Base-by-base conservation (phyloP, 2,329 filamentous ascomycete species). In the Aspergillus ruber region DNA sequence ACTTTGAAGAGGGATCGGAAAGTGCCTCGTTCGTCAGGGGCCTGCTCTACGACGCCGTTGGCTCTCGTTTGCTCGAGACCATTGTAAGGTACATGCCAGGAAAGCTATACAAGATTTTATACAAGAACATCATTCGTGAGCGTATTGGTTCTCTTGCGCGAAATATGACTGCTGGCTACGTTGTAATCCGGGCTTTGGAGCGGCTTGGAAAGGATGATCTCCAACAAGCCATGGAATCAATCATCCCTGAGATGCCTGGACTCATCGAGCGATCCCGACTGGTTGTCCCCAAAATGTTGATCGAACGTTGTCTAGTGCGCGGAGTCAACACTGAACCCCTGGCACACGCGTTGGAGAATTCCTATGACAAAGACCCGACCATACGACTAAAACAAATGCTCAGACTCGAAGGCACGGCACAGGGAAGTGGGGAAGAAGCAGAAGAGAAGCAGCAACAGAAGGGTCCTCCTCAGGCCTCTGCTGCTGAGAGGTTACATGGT, bases 161-260 rank as follows among this genome's bases (percentile, higher is more conserved):
- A 49, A 97, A 97, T 64, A 90, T 95, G 58, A 86, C 90, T 43
- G 90, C 93, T 5, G 86, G 83, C 20, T 97, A 95, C 61, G 86
- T 94, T 0, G 88, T 89, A 17, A 86, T 90, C 56, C 82, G 83
- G 49, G 83, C 94, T 3, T 74, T 98, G 39, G 87, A 89, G 63
- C 82, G 93, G 46, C 75, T 97, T 9, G 85, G 88, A 66, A 90
- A 88, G 62, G 89, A 95, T 50, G 90, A 96, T 61, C 76, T 98
- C 7, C 76, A 84, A 38, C 80, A 82, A 47, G 88, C 86, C 0
- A 80, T 90, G 47, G 75, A 83, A 43, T 77, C 83, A 58, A 86
- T 95, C 47, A 67, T 84, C 3, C 85, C 88, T 0, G 83, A 88
- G 46, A 78, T 96, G 5, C 77, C 82, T 0, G 80, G 79, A 43